A percentile compares a stretch with the other conserved stretches of the same genome.
Conservation (phyloP, 1,139 yeast genomes). For the Lodderomyces theae region DNA sequence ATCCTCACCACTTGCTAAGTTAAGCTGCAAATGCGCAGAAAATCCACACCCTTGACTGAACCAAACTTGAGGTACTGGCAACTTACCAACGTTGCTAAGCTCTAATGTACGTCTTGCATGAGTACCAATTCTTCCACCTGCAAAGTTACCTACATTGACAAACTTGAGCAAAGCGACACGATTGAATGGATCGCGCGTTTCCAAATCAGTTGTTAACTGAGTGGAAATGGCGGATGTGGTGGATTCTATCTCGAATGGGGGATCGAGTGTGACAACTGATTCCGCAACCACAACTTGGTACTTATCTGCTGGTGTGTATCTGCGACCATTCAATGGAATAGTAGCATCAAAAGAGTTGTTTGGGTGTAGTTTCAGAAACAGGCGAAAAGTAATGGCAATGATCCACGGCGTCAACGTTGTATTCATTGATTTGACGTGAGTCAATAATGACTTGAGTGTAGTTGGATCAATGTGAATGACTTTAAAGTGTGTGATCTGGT, state of each 20-base stretch:
- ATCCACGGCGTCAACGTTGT: conserved; percentile 29
- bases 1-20: conserved; percentile 18
- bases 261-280: conserved; percentile 13
- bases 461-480: neutral
- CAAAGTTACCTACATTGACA: conserved; percentile 15
- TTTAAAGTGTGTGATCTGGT: conserved; percentile 15
- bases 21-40: conserved; percentile 20
- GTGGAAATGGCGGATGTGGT: conserved; percentile 12
- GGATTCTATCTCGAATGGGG: conserved; percentile 14
- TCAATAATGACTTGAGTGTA: conserved; percentile 13
- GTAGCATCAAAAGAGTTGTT: conserved; percentile 15
- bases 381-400: conserved; percentile 17
- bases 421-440: conserved; percentile 16
- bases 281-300: conserved; percentile 22
- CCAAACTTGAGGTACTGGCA: conserved; percentile 18
- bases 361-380: conserved; percentile 17
- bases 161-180: conserved; percentile 20
- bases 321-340: conserved; percentile 26
- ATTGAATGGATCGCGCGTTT: conserved; percentile 17
- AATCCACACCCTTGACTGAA: conserved; percentile 29
- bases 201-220: conserved; percentile 13
- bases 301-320: conserved; percentile 17
- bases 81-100: conserved; percentile 30
- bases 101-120: conserved; percentile 20
- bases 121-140: conserved; percentile 13